phyloP scores from a whole-genome alignment of 305 asterid species.

The Plantago lanceolata region DNA sequence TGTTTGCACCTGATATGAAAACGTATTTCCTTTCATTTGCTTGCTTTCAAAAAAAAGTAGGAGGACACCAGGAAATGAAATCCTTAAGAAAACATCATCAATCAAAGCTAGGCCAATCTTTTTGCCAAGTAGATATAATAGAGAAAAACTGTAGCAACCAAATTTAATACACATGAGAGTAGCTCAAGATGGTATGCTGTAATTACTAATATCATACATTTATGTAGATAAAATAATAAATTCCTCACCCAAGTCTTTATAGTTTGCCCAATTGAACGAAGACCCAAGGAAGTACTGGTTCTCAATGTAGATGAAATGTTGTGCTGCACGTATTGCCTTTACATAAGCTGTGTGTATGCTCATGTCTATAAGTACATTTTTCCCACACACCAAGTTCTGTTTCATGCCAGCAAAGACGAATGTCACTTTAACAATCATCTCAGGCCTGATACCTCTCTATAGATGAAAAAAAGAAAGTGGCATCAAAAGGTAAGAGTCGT shows the following conservation, averaged over 20 bases:
- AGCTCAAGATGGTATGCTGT: neutral
- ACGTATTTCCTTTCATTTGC: constrained; percentile 8
- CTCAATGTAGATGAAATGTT: constrained; percentile 66
- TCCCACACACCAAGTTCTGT: constrained; percentile 66
- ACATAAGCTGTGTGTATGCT: constrained; percentile 75
- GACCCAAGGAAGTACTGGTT: constrained; percentile 76
- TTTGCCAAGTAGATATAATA: no score
- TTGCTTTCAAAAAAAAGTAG: neutral
- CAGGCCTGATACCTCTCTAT: neutral
- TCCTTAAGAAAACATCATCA: neutral
- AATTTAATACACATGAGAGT: neutral
- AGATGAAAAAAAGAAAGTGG: neutral
- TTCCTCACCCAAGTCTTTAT: constrained; percentile 47
- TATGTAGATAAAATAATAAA: neutral
- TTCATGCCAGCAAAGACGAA: constrained; percentile 5
- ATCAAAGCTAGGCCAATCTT: neutral
- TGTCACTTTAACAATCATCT: constrained; percentile 7
- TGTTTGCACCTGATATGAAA: constrained; percentile 49
- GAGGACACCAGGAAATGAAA: neutral
- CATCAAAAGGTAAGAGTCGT: neutral
- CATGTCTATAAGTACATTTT: constrained; percentile 70
- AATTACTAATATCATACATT: neutral
- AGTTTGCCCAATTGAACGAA: constrained; percentile 57
- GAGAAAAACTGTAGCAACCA: no score
- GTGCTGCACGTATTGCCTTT: constrained; percentile 70